phyloP scores from a whole-genome alignment of 1,284 basidiomycete genomes.

The Ustilago lituana region DNA sequence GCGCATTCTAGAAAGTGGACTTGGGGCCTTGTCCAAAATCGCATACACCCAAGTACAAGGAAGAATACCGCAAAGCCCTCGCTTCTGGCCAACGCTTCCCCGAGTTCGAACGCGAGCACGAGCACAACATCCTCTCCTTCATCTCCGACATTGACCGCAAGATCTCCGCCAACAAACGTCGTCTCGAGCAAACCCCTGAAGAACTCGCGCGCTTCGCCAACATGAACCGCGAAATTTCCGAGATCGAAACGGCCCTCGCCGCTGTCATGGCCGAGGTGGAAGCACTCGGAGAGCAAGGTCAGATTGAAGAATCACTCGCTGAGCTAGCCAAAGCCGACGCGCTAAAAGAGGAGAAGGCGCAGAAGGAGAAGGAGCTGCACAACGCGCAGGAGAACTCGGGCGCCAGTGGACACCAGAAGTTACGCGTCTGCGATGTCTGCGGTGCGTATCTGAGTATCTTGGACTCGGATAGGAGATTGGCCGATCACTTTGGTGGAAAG shows the following conservation, averaged over 20 bases:
- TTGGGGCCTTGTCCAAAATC: slow-evolving; percentile 96
- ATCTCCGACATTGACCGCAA: slow-evolving; percentile 98
- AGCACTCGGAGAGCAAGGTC: slow-evolving; percentile 92
- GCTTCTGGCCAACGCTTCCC: slow-evolving; percentile 72
- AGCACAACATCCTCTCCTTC: slow-evolving; percentile 91
- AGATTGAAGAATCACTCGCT: slow-evolving; percentile 97
- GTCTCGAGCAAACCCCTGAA: slow-evolving; percentile 98
- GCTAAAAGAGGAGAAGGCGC: slow-evolving; percentile 91
- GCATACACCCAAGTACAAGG: slow-evolving; percentile 92
- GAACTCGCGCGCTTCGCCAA: slow-evolving; percentile 99
- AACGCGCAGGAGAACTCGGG: slow-evolving; percentile 97
- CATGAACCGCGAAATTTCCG: slow-evolving; percentile 98
- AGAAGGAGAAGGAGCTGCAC: slow-evolving; percentile 96
- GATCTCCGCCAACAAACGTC: slow-evolving; percentile 89
- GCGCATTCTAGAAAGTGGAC: slow-evolving; percentile 91
- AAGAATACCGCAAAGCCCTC: slow-evolving; percentile 83
- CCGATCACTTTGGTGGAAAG: slow-evolving; percentile 99
- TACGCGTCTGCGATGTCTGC: slow-evolving; percentile 98
- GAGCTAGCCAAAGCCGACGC: slow-evolving; percentile 98
- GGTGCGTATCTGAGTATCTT: slow-evolving; percentile 97
- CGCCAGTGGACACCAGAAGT: slow-evolving; percentile 97
- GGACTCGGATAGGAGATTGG: slow-evolving; percentile 96
- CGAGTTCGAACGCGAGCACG: slow-evolving; percentile 72
- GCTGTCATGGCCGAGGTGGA: slow-evolving; percentile 99
- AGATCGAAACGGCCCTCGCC: slow-evolving; percentile 98